Percentiles rank a stretch among this genome's conserved stretches.
These are phyloP conservation scores for Fusarium torreyae DNA, from an alignment of 2,329 filamentous ascomycete genomes.

Conservation along the genomic window DNA sequence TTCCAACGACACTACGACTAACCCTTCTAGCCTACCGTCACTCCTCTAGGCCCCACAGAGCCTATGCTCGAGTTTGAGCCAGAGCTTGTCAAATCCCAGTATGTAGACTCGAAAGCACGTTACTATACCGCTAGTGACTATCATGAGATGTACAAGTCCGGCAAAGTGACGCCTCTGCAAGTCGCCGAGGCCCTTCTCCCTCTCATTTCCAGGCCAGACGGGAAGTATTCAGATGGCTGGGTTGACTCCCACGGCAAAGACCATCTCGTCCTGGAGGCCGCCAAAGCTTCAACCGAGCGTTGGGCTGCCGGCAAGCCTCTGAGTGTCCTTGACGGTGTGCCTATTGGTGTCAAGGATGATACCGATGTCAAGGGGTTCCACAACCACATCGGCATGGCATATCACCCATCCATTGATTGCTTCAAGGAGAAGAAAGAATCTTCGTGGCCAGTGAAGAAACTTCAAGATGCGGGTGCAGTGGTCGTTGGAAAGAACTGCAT, in stretches of 20 bases:
- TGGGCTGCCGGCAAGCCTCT: conserved; percentile 77
- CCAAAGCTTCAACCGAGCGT: conserved; percentile 79
- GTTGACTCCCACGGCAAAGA: conserved; percentile 72
- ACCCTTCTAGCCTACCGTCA: conserved; percentile 67
- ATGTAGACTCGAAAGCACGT: conserved; percentile 61
- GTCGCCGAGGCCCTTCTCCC: conserved; percentile 81
- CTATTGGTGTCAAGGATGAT: conserved; percentile 88
- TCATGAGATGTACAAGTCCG: conserved; percentile 79
- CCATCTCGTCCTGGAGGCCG: conserved; percentile 76
- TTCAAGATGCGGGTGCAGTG: conserved; percentile 82
- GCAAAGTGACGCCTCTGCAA: conserved; percentile 78
- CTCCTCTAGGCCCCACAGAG: conserved; percentile 61
- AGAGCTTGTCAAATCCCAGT: conserved; percentile 59
- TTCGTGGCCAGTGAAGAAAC: conserved; percentile 78
- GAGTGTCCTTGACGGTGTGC: conserved; percentile 84
- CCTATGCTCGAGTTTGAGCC: conserved; percentile 59
- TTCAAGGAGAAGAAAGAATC: conserved; percentile 70
- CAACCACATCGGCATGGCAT: conserved; percentile 74
- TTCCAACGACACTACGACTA: not conserved
- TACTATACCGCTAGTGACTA: conserved; percentile 84
- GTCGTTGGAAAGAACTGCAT: conserved; percentile 83
- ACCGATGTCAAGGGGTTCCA: conserved; percentile 79
- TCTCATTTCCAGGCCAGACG: conserved; percentile 71
- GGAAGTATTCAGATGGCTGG: conserved; percentile 80
- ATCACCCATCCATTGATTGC: conserved; percentile 67